Conservation (phyloP, 768 basidiomycete species). For the Pholiota molesta region DNA sequence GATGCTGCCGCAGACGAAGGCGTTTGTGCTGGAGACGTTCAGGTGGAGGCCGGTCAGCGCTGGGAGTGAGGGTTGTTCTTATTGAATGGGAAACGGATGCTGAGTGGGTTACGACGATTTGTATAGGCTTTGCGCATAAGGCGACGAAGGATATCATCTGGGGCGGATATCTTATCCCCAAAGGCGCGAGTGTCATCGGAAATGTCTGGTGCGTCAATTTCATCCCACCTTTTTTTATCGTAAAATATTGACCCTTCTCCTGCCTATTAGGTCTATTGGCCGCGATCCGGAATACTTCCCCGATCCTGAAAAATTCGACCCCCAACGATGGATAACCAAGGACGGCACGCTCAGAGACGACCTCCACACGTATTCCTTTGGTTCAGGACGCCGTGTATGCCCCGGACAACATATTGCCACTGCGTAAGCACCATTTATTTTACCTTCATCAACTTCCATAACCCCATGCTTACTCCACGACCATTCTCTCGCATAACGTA, state of each 20-base stretch:
- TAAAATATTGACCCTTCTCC: neutral
- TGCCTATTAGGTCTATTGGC: conserved; percentile 47
- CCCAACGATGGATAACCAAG: conserved; percentile 55
- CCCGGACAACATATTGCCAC: conserved; percentile 66
- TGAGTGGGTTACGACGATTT: too few relatives aligned
- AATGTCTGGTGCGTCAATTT: conserved; percentile 53
- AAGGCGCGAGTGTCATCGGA: conserved; percentile 59
- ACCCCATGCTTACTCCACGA: too few relatives aligned
- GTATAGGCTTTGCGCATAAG: conserved; percentile 59
- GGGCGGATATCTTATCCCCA: conserved; percentile 47
- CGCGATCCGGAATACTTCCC: conserved; percentile 61
- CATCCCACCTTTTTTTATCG: neutral
- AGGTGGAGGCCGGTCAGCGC: conserved; percentile 56
- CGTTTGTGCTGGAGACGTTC: conserved; percentile 52
- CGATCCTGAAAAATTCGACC: conserved; percentile 61
- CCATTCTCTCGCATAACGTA: conserved; percentile 15
- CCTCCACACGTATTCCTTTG: conserved; percentile 54
- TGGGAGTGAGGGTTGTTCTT: conserved; percentile 35
- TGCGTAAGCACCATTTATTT: conserved; percentile 27
- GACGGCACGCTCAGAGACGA: conserved; percentile 53
- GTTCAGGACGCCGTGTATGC: conserved; percentile 64
- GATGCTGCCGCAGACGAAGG: conserved; percentile 46
- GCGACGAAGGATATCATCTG: conserved; percentile 67
- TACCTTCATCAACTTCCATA: neutral
- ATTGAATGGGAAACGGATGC: too few relatives aligned